phyloP scores from a whole-genome alignment of 2,329 filamentous ascomycete genomes.

The Colletotrichum sp. region DNA sequence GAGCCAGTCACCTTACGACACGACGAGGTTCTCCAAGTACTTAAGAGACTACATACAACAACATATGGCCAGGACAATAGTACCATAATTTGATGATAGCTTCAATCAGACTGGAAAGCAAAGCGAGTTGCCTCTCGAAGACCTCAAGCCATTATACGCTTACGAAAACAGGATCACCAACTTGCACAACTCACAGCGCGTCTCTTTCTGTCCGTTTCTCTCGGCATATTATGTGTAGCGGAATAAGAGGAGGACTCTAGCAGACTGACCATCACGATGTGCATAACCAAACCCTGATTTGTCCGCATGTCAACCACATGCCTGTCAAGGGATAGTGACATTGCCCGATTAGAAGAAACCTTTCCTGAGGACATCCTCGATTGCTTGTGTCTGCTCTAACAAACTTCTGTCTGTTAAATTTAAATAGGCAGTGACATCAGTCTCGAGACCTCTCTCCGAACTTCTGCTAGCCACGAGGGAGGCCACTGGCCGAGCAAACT shows the following conservation, averaged over 20 bases:
- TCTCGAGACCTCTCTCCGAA: fast-evolving
- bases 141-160: fast-evolving
- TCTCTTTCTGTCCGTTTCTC: neutral
- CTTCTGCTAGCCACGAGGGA: neutral
- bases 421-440: fast-evolving
- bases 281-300: fast-evolving
- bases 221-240: fast-evolving
- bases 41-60: fast-evolving
- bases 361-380: neutral
- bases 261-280: fast-evolving
- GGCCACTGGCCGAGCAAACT: neutral
- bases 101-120: neutral
- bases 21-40: fast-evolving
- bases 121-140: fast-evolving
- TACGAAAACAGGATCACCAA: neutral
- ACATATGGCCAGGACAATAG: neutral
- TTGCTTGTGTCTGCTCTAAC: neutral
- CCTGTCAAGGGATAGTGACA: neutral
- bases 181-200: too few species aligned
- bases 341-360: too few species aligned
- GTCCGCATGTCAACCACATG: fast-evolving
- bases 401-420: neutral
- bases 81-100: too few species aligned
- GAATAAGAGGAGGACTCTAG: neutral
- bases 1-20: neutral